Base-by-base conservation (phyloP, 371 early-diverging fungal species). In the Mucor velutinosus region DNA sequence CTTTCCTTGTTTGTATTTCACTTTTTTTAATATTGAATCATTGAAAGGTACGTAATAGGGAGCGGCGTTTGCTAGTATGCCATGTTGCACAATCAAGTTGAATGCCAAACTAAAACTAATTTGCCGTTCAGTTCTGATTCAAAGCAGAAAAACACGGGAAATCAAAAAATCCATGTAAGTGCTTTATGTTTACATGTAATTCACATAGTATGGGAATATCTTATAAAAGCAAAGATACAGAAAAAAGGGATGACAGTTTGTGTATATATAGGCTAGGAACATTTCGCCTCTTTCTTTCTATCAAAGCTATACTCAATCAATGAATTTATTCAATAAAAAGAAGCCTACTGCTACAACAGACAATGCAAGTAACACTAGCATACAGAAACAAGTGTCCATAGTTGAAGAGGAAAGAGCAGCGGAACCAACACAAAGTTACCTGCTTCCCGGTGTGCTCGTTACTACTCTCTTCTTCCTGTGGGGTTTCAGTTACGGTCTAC, bases 401-500 rank as follows among this genome's bases (percentile, higher is more conserved):
- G 32, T 56, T 2, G 56, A 56, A 32, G 56, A 56, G 29, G 56
- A 56, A 56, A 56, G 32, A 14, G 30, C 56, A 56, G 23, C 23
- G 7, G 32, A 30, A 3, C 32, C 27, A 56, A 30, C 27, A 32
- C 56, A 27, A 17, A 56, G 56, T 3, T 56, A 30, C 29, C n/a
- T 56, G 23, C 32, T 56, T 1, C 82, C 82, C 25, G 78, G 77
- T 51, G 64, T 67, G 7, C 56, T 83, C 12, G 81, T 83, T 39
- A 83, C 81, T 14, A 58, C 62, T 17, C 71, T 83, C 2, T 83
- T 83, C 65, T 83, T 83, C 35, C 67, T 83, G 12, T 83, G 83
- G 83, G 83, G 83, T 1, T 83, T 83, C 58, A 77, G 79, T 64
- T 83, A 83, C 25, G 83, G 83, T 27, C 56, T 83, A 23, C 70